These are phyloP conservation scores for Acacia concinna DNA, from an alignment of 331 rosid species.

Conservation along the genomic window DNA sequence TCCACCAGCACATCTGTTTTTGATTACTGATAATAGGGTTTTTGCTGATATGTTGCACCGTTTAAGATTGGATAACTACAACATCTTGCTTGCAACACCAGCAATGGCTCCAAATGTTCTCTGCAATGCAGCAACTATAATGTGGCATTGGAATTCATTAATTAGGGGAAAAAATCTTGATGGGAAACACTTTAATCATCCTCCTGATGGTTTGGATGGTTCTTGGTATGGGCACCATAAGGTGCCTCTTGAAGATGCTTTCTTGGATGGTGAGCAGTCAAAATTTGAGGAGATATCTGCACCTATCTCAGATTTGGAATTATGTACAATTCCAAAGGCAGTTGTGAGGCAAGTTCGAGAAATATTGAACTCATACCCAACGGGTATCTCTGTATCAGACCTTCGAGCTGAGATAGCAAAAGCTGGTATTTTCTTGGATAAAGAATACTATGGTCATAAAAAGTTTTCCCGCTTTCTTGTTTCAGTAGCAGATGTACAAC, in stretches of 20 bases:
- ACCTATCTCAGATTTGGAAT: conserved; percentile 40
- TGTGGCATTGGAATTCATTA: conserved; percentile 86
- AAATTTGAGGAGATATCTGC: conserved; percentile 37
- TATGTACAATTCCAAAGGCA: conserved; percentile 33
- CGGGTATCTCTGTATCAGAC: conserved; percentile 49
- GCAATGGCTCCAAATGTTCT: conserved; percentile 57
- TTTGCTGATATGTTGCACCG: conserved; percentile 72
- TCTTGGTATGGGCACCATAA: conserved; percentile 80
- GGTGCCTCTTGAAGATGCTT: conserved; percentile 63
- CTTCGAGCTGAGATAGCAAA: conserved; percentile 49
- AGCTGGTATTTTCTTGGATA: conserved; percentile 35
- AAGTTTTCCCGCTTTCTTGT: conserved; percentile 53
- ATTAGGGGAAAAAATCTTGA: conserved; percentile 61
- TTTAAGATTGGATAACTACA: conserved; percentile 87
- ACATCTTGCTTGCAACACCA: conserved; percentile 71
- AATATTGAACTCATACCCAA: conserved; percentile 54
- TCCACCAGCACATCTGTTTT: conserved; percentile 92
- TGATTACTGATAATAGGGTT: conserved; percentile 79
- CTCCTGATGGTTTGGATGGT: conserved; percentile 72
- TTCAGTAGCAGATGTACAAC: conserved; percentile 45
- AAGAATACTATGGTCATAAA: conserved; percentile 49
- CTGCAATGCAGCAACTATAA: conserved; percentile 83
- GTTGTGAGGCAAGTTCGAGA: conserved; percentile 35
- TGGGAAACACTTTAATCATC: conserved; percentile 74
- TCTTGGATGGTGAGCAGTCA: conserved; percentile 36